Evolutionary conservation across 495 filamentous ascomycete species (phyloP).

Genomic region (Polyplosphaeria fusca): DNA sequence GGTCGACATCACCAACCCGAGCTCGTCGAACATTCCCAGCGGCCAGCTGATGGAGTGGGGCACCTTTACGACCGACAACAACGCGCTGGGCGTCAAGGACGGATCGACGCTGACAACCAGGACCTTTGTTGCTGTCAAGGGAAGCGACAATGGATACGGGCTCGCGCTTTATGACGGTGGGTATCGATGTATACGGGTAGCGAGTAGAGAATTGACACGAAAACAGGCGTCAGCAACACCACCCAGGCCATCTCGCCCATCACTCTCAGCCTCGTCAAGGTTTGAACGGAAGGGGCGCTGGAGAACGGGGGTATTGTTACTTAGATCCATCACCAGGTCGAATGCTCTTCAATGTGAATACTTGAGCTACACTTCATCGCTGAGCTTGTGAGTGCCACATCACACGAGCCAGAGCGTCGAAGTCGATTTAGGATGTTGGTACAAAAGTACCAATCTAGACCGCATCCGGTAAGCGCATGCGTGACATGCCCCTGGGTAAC

Average conservation of each 20-base stretch:
- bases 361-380: no score
- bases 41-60: constrained; percentile 28
- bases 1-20: constrained; percentile 18
- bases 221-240: constrained; percentile 19
- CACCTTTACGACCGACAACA: constrained; percentile 23
- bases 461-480: no score
- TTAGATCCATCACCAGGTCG: no score
- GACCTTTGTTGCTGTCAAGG: constrained; percentile 19
- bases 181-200: not conserved
- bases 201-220: not conserved
- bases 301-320: not conserved
- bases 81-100: constrained; percentile 21
- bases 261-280: constrained; percentile 17
- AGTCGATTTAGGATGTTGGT: no score
- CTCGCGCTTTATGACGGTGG: constrained; percentile 27
- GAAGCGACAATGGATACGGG: not conserved
- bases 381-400: no score
- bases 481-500: no score
- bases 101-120: constrained; percentile 18
- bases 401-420: no score
- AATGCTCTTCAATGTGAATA: no score
- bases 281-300: not conserved
- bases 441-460: no score
- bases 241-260: constrained; percentile 11
- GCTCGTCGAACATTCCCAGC: constrained; percentile 9